Evolutionary conservation across 1,284 basidiomycete genomes (phyloP).

Genomic region (Sporisorium graminicola): DNA sequence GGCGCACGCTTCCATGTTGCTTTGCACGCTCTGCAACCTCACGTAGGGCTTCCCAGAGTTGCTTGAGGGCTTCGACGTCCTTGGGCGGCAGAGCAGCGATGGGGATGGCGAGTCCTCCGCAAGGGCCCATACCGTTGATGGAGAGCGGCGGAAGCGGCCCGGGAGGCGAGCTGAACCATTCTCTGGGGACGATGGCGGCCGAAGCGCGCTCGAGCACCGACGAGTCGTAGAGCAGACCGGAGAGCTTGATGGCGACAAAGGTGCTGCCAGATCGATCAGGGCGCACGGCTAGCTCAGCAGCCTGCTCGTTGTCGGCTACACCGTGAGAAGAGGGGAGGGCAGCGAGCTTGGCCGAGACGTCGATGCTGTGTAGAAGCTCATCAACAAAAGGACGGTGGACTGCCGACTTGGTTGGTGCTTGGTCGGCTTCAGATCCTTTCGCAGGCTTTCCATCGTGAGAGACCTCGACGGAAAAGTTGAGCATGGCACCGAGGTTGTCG

Average conservation of each 20-base stretch:
- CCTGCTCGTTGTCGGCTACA: constrained; percentile 30
- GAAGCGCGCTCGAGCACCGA: constrained; percentile 58
- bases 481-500: constrained; percentile 80
- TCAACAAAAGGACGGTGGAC: constrained; percentile 51
- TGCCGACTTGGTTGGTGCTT: constrained; percentile 13
- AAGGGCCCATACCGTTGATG: constrained; percentile 52
- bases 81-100: constrained; percentile 47
- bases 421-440: constrained; percentile 72
- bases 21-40: constrained; percentile 48
- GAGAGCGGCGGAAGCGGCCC: constrained; percentile 49
- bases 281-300: constrained; percentile 28
- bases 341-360: constrained; percentile 47
- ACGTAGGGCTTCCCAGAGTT: constrained; percentile 58
- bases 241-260: constrained; percentile 64
- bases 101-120: constrained; percentile 57
- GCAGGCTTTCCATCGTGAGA: constrained; percentile 74
- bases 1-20: constrained; percentile 55
- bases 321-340: constrained; percentile 40
- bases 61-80: constrained; percentile 54
- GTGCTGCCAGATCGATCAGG: constrained; percentile 55
- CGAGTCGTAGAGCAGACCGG: constrained; percentile 57
- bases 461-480: constrained; percentile 88
- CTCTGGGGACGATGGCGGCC: constrained; percentile 57
- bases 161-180: constrained; percentile 60
- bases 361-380: constrained; percentile 55